phyloP scores from a whole-genome alignment of 2,329 filamentous ascomycete genomes.

The Penicillium psychrosexuale region DNA sequence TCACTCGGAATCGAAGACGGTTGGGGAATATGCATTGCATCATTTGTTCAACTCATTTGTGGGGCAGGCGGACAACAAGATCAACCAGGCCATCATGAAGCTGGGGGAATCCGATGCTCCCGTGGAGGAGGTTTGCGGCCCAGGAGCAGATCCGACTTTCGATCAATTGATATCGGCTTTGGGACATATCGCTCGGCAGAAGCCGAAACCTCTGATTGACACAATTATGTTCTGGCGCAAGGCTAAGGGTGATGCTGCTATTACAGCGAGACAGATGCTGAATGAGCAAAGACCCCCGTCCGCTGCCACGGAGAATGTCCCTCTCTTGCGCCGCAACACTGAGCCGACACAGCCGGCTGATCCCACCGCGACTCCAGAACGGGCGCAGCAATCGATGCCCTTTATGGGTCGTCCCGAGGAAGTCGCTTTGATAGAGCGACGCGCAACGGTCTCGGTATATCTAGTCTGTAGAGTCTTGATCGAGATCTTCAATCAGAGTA shows the following conservation, averaged over 20 bases:
- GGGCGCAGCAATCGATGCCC: constrained; percentile 26
- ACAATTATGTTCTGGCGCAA: constrained; percentile 98
- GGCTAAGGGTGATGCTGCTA: constrained; percentile 85
- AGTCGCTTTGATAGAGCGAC: constrained; percentile 76
- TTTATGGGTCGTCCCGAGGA: constrained; percentile 60
- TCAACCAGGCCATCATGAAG: constrained; percentile 79
- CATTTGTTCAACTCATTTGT: constrained; percentile 97
- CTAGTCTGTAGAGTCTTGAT: constrained; percentile 90
- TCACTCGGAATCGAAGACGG: constrained; percentile 77
- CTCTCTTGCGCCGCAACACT: constrained; percentile 68
- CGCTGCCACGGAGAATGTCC: constrained; percentile 38
- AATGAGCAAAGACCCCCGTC: constrained; percentile 31
- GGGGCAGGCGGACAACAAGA: constrained; percentile 91
- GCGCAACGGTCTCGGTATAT: constrained; percentile 92
- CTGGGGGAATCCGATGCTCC: constrained; percentile 76
- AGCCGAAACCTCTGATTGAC: constrained; percentile 92
- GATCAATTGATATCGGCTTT: constrained; percentile 92
- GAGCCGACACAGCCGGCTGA: constrained; percentile 59
- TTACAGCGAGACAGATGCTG: constrained; percentile 55
- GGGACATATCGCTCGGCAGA: constrained; percentile 89
- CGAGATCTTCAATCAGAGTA: constrained; percentile 90
- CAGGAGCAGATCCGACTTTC: constrained; percentile 80
- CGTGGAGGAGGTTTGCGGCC: constrained; percentile 86
- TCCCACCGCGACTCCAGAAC: constrained; percentile 28
- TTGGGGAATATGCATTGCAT: constrained; percentile 96